phyloP scores from a whole-genome alignment of 805 yeast genomes.

The Cyberlindnera xylosilytica region DNA sequence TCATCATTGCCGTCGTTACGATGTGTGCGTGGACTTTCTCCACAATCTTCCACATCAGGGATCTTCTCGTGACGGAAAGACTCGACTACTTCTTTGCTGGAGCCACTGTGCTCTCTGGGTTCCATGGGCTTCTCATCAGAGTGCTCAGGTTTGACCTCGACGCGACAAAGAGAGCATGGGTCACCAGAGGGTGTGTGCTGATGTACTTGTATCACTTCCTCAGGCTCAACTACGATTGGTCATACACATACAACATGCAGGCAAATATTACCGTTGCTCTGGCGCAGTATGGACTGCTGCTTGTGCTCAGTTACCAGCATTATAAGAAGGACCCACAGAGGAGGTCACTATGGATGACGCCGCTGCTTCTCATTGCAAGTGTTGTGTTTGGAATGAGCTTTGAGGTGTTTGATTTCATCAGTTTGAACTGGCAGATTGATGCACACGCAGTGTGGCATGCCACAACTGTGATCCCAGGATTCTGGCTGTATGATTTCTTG shows the following conservation, averaged over 20 bases:
- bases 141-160: conserved; percentile 53
- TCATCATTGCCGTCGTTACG: conserved; percentile 58
- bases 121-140: conserved; percentile 64
- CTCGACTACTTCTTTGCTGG: conserved; percentile 94
- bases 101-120: conserved; percentile 75
- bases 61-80: conserved; percentile 72
- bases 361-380: conserved; percentile 46
- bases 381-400: conserved; percentile 79
- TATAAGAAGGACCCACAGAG: conserved; percentile 19
- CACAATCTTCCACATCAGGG: conserved; percentile 85
- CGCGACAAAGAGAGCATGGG: conserved; percentile 32
- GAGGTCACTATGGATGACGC: conserved; percentile 37
- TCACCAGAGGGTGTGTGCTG: conserved; percentile 40
- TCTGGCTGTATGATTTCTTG: conserved; percentile 66
- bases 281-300: conserved; percentile 54
- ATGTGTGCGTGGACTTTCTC: conserved; percentile 88
- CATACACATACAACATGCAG: conserved; percentile 90
- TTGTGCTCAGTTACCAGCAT: conserved; percentile 31
- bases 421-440: conserved; percentile 65
- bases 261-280: conserved; percentile 81
- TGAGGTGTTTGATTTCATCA: conserved; percentile 88
- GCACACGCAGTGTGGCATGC: conserved; percentile 96
- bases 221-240: conserved; percentile 71
- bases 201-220: conserved; percentile 64
- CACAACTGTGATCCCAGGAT: conserved; percentile 78